Base-by-base conservation (phyloP, 2,329 filamentous ascomycete species). In the Karstenula rhodostoma region DNA sequence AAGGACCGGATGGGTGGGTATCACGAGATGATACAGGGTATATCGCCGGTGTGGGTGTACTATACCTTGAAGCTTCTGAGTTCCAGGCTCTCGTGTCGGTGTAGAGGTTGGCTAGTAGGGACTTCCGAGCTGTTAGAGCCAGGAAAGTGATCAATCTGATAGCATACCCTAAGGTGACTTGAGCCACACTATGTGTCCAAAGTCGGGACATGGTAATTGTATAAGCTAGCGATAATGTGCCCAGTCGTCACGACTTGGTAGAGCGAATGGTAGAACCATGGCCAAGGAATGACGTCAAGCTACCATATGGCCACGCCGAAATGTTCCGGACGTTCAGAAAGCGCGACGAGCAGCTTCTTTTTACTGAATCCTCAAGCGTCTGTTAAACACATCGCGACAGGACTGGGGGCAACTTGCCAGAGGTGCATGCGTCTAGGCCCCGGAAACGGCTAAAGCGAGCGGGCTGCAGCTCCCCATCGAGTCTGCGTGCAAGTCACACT, bases 1-100 rank as follows among this genome's bases (percentile, higher is more conserved):
- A 4, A 80, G 89, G 56, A 86, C 84, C 69, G 87, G 87, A 6
- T 91, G 89, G 89, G 87, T 61, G 85, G 84, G 71, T 84, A 86
- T 47, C 89, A 56, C 56, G 40, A 44, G 57, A 49, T 66, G 53
- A 60, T 12, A 13, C 13, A 19, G 29, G 3, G 22, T 1, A 19
- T 4, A 10, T 22, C 4, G 27, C 25, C 25, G 27, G 9, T n/a
- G 13, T 40, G 23, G 25, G 19, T 1, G n/a, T n/a, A 2, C 17
- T 43, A 22, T 19, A 43, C 19, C 9, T 9, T 22, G 40, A 5
- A 43, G 2, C 19, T 43, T 43, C 5, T 3, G 9, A 17, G 6
- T 7, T 43, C 4, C 13, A 40, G 12, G 35, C 35, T 17, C 6
- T 40, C 35, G 17, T 17, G 13, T 40, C 13, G 5, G 17, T 2